Base-by-base conservation (phyloP, 2,329 filamentous ascomycete species). In the Pseudogymnoascus sp. region DNA sequence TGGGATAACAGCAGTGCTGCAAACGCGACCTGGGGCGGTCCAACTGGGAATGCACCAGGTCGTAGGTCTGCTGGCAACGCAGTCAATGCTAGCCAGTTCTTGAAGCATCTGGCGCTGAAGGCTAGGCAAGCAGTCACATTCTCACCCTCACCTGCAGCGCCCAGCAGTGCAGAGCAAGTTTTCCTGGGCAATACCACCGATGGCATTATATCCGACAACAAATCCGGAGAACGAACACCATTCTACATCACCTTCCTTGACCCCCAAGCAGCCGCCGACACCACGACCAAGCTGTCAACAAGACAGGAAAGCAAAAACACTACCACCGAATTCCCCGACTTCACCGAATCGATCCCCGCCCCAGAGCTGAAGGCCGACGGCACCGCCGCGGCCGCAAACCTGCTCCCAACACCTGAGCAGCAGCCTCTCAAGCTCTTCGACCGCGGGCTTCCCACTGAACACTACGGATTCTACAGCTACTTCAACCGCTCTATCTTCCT, bases 391-490 rank as follows among this genome's bases (percentile, higher is more conserved):
- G 78, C 88, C 0, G 90, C 90, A 2, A 82, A 82, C 8, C 78
- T 97, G 65, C 83, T 94, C 52, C 90, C 92, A 0, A 78, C 83
- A 6, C 83, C 89, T 0, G 76, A 80, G 0, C 84, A 88, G 64
- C 94, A 97, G 70, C 93, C 91, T 0, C 79, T 97, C 11, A 85
- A 90, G 1, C 82, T 97, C 0, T 97, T 87, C 73, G 91, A 97
- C 73, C 89, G 92, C 19, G 92, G 89, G 16, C 79, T 89, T 29
- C 77, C 82, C 1, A 88, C 87, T 0, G 93, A 97, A 73, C 91
- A 96, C 75, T 97, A 95, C 74, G 91, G 91, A 2, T 97, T 97
- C 76, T 97, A 96, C 77, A 90, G 84, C 0, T 95, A 96, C 78
- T 97, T 90, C 74, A 87, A 92, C 75, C 90, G 92, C 67, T 89